Percentiles rank a stretch among this genome's conserved stretches.
Conservation (phyloP, 2,329 filamentous ascomycete genomes). For the Penicillium brevicompactum region DNA sequence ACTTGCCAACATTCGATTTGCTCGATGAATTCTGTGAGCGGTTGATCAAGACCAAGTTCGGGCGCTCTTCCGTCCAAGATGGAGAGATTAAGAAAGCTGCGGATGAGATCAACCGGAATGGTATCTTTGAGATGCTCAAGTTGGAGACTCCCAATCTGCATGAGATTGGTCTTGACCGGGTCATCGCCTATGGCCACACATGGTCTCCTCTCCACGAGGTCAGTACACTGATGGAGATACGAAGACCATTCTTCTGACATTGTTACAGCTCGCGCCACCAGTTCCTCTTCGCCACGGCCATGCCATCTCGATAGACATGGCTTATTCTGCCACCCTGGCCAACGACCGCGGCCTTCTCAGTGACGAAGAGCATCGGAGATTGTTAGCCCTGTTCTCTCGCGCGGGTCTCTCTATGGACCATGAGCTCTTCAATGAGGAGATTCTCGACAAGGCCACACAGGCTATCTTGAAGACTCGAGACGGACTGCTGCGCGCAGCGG, state of each 20-base stretch:
- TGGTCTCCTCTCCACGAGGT: constrained; percentile 5
- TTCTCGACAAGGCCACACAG: constrained; percentile 56
- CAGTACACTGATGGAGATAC: not conserved
- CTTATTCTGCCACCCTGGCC: constrained; percentile 3
- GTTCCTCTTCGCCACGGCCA: constrained; percentile 1
- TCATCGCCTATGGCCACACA: constrained; percentile 1
- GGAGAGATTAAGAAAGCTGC: not conserved
- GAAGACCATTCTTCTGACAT: not conserved
- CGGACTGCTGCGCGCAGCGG: constrained; percentile 67
- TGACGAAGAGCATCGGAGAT: not conserved
- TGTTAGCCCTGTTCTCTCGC: not conserved
- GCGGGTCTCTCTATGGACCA: constrained; percentile 2
- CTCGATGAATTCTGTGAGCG: constrained; percentile 3
- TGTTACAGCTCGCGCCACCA: not conserved
- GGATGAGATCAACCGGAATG: constrained; percentile 3
- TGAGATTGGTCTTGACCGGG: constrained; percentile 6
- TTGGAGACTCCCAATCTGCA: constrained; percentile 1
- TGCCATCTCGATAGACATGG: constrained; percentile 6
- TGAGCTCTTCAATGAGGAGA: constrained; percentile 4
- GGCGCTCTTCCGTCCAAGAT: not conserved
- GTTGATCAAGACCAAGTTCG: constrained; percentile 2
- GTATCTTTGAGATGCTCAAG: constrained; percentile 4
- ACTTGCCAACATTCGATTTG: constrained; percentile 1
- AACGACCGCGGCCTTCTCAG: constrained; percentile 2
- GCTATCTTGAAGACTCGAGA: constrained; percentile 73